These are phyloP conservation scores for Tylopilus plumbeoviolaceoides DNA, from an alignment of 768 basidiomycete species.

Conservation along the genomic window DNA sequence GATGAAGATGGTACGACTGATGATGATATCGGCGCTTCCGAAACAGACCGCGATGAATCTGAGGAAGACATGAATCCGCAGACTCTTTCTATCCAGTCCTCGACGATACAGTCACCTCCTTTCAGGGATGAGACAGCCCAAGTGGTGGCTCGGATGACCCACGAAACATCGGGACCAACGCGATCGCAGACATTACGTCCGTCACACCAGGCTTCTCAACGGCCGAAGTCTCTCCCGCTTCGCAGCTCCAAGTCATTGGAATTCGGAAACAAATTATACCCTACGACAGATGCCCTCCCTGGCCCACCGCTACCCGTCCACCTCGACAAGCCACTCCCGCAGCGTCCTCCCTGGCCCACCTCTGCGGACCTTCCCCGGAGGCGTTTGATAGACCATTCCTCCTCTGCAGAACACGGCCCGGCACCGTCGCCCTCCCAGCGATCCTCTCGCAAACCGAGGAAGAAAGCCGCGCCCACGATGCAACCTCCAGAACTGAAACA, in stretches of 20 bases:
- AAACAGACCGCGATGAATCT: conserved; percentile 15
- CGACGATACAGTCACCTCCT: background rate
- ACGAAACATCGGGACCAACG: background rate
- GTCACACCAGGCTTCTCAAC: conserved; percentile 1
- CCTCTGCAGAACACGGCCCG: background rate
- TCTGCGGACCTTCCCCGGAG: conserved; percentile 12
- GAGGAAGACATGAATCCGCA: conserved; percentile 7
- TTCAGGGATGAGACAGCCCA: conserved; percentile 1
- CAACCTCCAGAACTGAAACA: conserved; percentile 74
- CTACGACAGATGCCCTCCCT: conserved; percentile 37
- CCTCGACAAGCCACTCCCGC: conserved; percentile 42
- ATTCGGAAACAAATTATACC: conserved; percentile 14
- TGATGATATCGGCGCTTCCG: conserved; percentile 41
- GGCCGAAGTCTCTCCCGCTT: conserved; percentile 41
- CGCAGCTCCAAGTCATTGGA: conserved; percentile 46
- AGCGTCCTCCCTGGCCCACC: conserved; percentile 21
- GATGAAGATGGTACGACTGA: conserved; percentile 35
- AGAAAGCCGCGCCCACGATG: conserved; percentile 41
- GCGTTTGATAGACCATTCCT: conserved; percentile 16
- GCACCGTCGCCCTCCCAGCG: conserved; percentile 9
- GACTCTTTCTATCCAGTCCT: background rate
- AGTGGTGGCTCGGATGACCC: background rate
- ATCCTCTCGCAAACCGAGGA: conserved; percentile 35
- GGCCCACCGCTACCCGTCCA: conserved; percentile 34
- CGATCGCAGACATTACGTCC: conserved; percentile 6